These are phyloP conservation scores for Agaricales sp. DNA, from an alignment of 1,284 basidiomycete genomes.

Conservation along the genomic window DNA sequence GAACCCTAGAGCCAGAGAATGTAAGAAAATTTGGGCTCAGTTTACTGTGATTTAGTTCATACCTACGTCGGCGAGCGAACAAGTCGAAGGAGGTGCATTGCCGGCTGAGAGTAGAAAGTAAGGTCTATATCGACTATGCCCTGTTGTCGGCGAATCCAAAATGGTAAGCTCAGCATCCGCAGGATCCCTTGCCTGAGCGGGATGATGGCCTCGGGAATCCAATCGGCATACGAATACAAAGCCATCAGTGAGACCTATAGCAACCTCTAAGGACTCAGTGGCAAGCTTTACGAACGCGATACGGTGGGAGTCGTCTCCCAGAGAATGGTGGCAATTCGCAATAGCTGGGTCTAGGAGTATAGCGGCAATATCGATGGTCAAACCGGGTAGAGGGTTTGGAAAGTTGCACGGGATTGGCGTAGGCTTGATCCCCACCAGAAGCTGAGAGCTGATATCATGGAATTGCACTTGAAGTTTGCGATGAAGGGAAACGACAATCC, in stretches of 20 bases:
- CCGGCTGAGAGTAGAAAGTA: conserved; percentile 47
- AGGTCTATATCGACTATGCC: conserved; percentile 52
- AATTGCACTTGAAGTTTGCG: conserved; percentile 58
- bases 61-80: conserved; percentile 65
- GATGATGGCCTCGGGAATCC: conserved; percentile 20
- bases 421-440: conserved; percentile 39
- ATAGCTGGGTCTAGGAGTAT: conserved; percentile 37
- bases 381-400: conserved; percentile 49
- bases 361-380: conserved; percentile 50
- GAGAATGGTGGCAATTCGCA: too few species aligned
- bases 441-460: conserved; percentile 59
- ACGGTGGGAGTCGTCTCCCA: conserved; percentile 22
- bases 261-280: conserved; percentile 56
- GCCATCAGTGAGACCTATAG: conserved; percentile 57
- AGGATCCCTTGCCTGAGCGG: conserved; percentile 15
- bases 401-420: conserved; percentile 40
- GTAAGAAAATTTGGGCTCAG: background rate
- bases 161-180: conserved; percentile 35
- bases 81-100: conserved; percentile 39
- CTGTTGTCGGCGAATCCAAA: conserved; percentile 32
- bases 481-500: conserved; percentile 60
- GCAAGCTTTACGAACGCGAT: conserved; percentile 53
- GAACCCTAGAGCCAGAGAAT: conserved; percentile 46
- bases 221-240: conserved; percentile 49
- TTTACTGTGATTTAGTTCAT: conserved; percentile 14